phyloP scores from a whole-genome alignment of 1,284 basidiomycete species.

The Takashimella koratensis region DNA sequence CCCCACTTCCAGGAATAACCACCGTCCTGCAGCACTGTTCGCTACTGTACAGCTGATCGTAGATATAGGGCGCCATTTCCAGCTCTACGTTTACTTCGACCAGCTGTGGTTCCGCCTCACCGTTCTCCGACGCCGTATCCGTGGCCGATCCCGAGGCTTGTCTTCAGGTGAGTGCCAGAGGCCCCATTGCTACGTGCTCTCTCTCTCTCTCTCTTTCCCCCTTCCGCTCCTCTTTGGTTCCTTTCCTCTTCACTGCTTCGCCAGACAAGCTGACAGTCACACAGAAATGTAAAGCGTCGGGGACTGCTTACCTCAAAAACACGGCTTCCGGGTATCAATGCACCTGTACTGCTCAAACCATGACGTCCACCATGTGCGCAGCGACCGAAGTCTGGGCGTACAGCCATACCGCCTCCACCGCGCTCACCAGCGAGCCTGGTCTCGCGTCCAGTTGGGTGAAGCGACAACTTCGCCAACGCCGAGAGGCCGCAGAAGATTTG shows the following conservation, averaged over 20 bases:
- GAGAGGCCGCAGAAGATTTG: not conserved
- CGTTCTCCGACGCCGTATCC: not conserved
- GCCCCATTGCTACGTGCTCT: no score
- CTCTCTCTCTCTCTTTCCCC: no score
- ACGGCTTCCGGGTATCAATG: not conserved
- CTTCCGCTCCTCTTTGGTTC: no score
- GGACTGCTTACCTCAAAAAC: not conserved
- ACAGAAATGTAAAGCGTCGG: not conserved
- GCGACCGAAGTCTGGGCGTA: not conserved
- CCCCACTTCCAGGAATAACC: no score
- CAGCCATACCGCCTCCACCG: not conserved
- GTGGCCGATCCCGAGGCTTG: not conserved
- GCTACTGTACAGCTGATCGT: not conserved
- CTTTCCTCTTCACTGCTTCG: no score
- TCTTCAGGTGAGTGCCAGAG: not conserved
- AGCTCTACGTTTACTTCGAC: not conserved
- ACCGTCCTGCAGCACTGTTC: no score
- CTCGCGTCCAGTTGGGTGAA: not conserved
- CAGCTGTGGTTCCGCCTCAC: not conserved
- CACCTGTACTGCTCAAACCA: not conserved
- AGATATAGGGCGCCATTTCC: not conserved
- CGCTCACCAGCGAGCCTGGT: not conserved
- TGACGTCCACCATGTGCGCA: not conserved
- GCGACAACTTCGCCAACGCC: not conserved
- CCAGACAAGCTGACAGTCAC: no score